A percentile compares a stretch with the other conserved stretches of the same genome.
These are phyloP conservation scores for Astrocystis sublimbata DNA, from an alignment of 495 filamentous ascomycete genomes.

Conservation along the genomic window DNA sequence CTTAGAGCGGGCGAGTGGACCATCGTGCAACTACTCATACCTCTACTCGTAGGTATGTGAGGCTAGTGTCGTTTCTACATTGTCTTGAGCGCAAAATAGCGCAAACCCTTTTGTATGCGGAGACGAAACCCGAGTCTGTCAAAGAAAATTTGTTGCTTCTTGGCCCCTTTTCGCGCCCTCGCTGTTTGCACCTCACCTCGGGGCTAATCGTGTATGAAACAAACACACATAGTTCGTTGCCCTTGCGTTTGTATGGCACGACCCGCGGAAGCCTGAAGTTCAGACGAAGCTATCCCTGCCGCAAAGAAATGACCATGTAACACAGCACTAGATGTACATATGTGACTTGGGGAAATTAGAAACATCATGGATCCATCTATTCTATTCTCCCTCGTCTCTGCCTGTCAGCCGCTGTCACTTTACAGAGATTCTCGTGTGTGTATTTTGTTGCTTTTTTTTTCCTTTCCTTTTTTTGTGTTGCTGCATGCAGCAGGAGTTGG, in stretches of 20 bases:
- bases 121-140: not conserved
- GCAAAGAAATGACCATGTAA: no score
- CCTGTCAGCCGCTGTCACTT: no score
- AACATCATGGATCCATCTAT: no score
- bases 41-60: no score
- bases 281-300: not conserved
- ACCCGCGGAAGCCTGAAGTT: not conserved
- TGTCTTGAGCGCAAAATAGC: constrained; percentile 9
- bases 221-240: not conserved
- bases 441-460: not conserved
- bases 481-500: constrained; percentile 5
- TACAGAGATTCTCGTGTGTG: no score
- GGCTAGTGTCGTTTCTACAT: not conserved
- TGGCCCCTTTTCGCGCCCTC: not conserved
- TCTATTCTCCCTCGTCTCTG: no score
- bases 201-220: not conserved
- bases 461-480: not conserved
- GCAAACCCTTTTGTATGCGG: not conserved
- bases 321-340: no score
- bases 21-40: no score
- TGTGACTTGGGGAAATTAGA: no score
- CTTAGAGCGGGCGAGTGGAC: no score
- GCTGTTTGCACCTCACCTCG: not conserved
- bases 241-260: not conserved
- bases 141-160: not conserved